phyloP scores from a whole-genome alignment of 345 rosid species.

The Odontarrhena argentea region DNA sequence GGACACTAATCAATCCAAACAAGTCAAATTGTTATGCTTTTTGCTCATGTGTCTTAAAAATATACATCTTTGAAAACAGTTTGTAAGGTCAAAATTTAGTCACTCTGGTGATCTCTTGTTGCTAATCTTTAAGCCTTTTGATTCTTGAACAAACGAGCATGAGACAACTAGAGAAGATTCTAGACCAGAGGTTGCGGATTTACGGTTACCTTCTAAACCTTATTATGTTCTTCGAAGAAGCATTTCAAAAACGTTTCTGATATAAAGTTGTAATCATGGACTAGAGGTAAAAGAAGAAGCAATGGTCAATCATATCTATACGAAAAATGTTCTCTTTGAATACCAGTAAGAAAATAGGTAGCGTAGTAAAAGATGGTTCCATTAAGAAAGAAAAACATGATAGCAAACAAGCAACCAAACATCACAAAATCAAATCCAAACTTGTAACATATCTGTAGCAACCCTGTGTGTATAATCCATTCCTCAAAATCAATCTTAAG shows the following conservation, averaged over 20 bases:
- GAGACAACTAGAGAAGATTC: background rate
- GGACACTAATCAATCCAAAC: conserved; percentile 5
- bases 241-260: no score
- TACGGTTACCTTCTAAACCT: background rate
- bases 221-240: background rate
- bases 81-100: background rate
- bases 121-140: background rate
- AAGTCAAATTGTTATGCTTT: background rate
- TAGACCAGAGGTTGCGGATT: background rate
- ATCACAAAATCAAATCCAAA: conserved; percentile 37
- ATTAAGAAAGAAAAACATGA: conserved; percentile 26
- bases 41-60: background rate
- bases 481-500: conserved; percentile 45
- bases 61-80: background rate
- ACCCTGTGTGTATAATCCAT: conserved; percentile 21
- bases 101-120: background rate
- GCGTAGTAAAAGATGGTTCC: conserved; percentile 17
- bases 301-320: conserved; percentile 2
- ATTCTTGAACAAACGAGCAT: background rate
- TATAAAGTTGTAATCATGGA: background rate
- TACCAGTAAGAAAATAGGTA: background rate
- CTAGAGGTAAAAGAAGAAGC: conserved; percentile 6
- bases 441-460: conserved; percentile 18
- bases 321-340: conserved; percentile 10
- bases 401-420: conserved; percentile 37